Evolutionary conservation across 371 early-diverging fungal species (phyloP).

Genomic region (Mortierella sp.): DNA sequence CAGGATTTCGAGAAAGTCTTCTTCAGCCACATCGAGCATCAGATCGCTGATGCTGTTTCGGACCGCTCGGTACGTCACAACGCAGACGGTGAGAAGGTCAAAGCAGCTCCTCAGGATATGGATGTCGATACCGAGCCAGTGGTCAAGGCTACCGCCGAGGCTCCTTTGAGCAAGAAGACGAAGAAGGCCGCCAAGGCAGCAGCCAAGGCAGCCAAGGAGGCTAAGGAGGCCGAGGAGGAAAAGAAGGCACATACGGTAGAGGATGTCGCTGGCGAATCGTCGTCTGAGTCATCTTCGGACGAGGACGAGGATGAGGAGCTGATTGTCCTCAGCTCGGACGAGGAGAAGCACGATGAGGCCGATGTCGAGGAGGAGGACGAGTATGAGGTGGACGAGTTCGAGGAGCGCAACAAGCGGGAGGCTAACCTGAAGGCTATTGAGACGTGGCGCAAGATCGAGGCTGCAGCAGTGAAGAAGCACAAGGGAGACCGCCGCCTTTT

Average conservation of each 20-base stretch:
- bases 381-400: slow-evolving; percentile 26
- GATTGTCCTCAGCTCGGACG: slow-evolving; percentile 26
- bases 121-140: slow-evolving; percentile 38
- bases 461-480: slow-evolving; percentile 26
- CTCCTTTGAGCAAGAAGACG: slow-evolving; percentile 6
- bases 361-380: slow-evolving; percentile 45
- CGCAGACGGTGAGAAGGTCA: slow-evolving; percentile 34
- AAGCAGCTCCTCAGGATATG: slow-evolving; percentile 27
- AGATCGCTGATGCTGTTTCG: slow-evolving; percentile 30
- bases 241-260: slow-evolving; percentile 20
- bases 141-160: slow-evolving; percentile 8
- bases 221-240: slow-evolving; percentile 13
- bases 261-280: slow-evolving; percentile 24
- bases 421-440: slow-evolving; percentile 27
- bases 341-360: slow-evolving; percentile 25
- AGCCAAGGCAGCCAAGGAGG: slow-evolving; percentile 15
- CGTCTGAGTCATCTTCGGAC: slow-evolving; percentile 51
- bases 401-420: slow-evolving; percentile 29
- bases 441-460: slow-evolving; percentile 32
- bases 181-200: slow-evolving; percentile 13
- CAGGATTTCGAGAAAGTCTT: slow-evolving; percentile 34
- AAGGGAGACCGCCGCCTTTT: slow-evolving; percentile 36
- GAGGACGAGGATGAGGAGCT: slow-evolving; percentile 36
- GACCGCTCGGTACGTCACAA: slow-evolving; percentile 30
- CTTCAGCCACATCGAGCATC: slow-evolving; percentile 49